These are phyloP conservation scores for Allantophomopsis cytisporea DNA, from an alignment of 2,329 filamentous ascomycete genomes.

Conservation along the genomic window DNA sequence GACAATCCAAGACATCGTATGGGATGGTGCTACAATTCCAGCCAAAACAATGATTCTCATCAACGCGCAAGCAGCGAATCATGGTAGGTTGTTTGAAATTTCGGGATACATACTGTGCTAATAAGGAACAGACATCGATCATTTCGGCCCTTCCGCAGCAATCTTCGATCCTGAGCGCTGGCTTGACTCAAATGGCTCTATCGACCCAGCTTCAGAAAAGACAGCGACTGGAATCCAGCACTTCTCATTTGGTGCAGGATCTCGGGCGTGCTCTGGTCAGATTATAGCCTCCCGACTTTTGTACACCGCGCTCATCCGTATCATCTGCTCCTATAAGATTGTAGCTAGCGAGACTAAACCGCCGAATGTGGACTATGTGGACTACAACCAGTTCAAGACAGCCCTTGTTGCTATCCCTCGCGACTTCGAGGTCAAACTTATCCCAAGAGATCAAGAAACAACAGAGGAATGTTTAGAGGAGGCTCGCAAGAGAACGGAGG, in stretches of 20 bases:
- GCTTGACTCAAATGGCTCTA: slow-evolving; percentile 18
- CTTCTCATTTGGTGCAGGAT: slow-evolving; percentile 36
- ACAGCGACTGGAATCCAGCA: slow-evolving; percentile 20
- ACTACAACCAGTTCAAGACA: slow-evolving; percentile 46
- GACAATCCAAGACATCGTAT: slow-evolving; percentile 32
- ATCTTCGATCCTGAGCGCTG: slow-evolving; percentile 35
- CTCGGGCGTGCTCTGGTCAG: slow-evolving; percentile 35
- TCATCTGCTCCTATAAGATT: slow-evolving; percentile 33
- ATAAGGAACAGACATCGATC: slow-evolving; percentile 24
- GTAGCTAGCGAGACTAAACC: slow-evolving; percentile 31
- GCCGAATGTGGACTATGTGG: slow-evolving; percentile 47
- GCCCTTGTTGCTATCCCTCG: slow-evolving; percentile 44
- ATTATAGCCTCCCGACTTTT: slow-evolving; percentile 34
- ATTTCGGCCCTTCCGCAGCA: slow-evolving; percentile 30
- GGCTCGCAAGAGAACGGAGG: slow-evolving; percentile 29
- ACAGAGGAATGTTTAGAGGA: slow-evolving; percentile 25
- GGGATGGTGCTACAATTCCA: slow-evolving; percentile 35
- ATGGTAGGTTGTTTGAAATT: slow-evolving; percentile 20
- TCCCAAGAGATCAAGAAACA: slow-evolving; percentile 29
- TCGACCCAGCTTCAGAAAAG: slow-evolving; percentile 21
- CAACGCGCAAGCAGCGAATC: slow-evolving; percentile 39
- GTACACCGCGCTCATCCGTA: slow-evolving; percentile 32
- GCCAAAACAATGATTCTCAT: slow-evolving; percentile 38
- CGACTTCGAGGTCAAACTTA: slow-evolving; percentile 42
- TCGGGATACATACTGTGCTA: neutral